These are phyloP conservation scores for Sphaerulina vaccinii DNA, from an alignment of 2,329 filamentous ascomycete species.

Conservation along the genomic window DNA sequence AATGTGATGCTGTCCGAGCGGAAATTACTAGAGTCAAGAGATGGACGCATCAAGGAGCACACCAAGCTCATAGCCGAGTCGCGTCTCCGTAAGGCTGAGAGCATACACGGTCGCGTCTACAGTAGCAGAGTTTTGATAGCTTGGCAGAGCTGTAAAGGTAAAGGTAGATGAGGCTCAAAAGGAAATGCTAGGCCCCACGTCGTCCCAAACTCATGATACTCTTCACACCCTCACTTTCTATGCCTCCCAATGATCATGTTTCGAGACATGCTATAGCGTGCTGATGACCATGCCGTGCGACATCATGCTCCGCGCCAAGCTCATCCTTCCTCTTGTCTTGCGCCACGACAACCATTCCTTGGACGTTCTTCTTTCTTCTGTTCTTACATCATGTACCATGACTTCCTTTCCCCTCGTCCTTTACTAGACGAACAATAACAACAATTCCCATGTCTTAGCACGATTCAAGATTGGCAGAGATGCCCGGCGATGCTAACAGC, in stretches of 20 bases:
- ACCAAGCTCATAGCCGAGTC: too few relatives aligned
- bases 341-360: background rate
- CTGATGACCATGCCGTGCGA: background rate
- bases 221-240: background rate
- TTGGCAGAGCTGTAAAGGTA: too few relatives aligned
- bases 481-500: slow-evolving; percentile 11
- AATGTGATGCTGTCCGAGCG: too few relatives aligned
- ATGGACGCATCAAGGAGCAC: too few relatives aligned
- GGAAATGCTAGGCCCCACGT: too few relatives aligned
- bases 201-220: background rate
- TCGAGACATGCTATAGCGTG: background rate
- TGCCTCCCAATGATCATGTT: background rate
- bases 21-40: too few relatives aligned
- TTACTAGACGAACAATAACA: background rate
- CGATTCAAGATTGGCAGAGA: slow-evolving; percentile 6
- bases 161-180: too few relatives aligned
- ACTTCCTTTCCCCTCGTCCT: background rate
- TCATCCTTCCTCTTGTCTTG: background rate
- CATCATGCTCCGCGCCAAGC: background rate
- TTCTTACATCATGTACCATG: background rate
- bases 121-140: too few relatives aligned
- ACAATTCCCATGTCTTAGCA: background rate
- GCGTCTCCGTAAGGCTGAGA: too few relatives aligned
- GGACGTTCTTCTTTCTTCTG: background rate
- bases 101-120: too few relatives aligned